Conservation (phyloP, 2,329 filamentous ascomycete species). For the Penicillium sp. region DNA sequence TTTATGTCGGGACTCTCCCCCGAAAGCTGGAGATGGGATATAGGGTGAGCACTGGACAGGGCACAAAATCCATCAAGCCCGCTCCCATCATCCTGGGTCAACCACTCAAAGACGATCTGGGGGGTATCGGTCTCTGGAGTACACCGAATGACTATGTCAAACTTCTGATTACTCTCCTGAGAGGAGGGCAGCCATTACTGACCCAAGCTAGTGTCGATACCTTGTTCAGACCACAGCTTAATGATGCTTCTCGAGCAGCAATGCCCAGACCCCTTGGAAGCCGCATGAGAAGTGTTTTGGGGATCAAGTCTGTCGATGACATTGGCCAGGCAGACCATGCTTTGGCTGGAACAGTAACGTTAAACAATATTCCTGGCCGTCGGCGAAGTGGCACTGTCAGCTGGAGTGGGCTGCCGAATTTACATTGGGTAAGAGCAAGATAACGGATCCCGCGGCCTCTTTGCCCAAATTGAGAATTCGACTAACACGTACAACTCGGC, state of each 20-base stretch:
- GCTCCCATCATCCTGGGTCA: slow-evolving; percentile 4
- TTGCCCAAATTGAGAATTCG: background rate
- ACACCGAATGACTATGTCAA: slow-evolving; percentile 23
- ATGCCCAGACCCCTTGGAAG: slow-evolving; percentile 8
- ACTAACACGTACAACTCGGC: background rate
- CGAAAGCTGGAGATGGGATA: slow-evolving; percentile 3
- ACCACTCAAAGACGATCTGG: slow-evolving; percentile 15
- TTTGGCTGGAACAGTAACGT: slow-evolving; percentile 6
- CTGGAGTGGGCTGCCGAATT: slow-evolving; percentile 27
- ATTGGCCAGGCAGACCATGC: slow-evolving; percentile 8
- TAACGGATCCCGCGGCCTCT: too few species aligned
- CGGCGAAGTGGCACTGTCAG: slow-evolving; percentile 14
- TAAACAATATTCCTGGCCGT: slow-evolving; percentile 7
- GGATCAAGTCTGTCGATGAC: background rate
- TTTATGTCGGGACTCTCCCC: slow-evolving; percentile 2
- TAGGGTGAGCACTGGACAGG: slow-evolving; percentile 1
- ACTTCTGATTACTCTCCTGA: slow-evolving; percentile 19
- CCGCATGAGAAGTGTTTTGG: slow-evolving; percentile 6
- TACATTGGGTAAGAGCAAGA: slow-evolving; percentile 19
- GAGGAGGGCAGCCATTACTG: slow-evolving; percentile 4
- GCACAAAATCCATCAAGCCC: slow-evolving; percentile 1
- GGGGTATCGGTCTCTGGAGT: slow-evolving; percentile 25
- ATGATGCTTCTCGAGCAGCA: background rate
- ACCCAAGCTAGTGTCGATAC: background rate
- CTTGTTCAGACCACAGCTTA: slow-evolving; percentile 6